Evolutionary conservation across 2,329 filamentous ascomycete genomes (phyloP).

Genomic region (Cordyceps farinosa): DNA sequence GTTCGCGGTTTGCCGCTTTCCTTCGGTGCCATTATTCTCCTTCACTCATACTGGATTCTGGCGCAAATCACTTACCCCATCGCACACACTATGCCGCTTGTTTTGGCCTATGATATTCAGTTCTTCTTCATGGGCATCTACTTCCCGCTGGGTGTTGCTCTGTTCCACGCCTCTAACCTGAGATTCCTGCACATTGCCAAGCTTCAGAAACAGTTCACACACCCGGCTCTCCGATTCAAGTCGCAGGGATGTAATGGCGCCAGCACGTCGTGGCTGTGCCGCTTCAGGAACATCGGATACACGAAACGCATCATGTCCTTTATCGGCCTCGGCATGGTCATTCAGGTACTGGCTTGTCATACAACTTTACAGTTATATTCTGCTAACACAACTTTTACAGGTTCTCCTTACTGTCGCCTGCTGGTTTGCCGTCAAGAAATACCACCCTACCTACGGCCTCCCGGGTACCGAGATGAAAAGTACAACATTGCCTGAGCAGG

Average conservation of each 20-base stretch:
- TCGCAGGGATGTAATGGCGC: conserved; percentile 27
- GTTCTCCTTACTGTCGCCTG: conserved; percentile 50
- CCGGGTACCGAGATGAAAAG: conserved; percentile 34
- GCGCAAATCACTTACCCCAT: conserved; percentile 42
- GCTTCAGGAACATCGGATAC: conserved; percentile 35
- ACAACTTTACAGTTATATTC: not conserved
- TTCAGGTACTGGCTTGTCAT: conserved; percentile 40
- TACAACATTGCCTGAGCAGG: conserved; percentile 36
- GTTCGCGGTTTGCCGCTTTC: conserved; percentile 36
- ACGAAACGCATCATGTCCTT: conserved; percentile 40
- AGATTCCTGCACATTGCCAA: conserved; percentile 50
- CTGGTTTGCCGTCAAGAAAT: conserved; percentile 56
- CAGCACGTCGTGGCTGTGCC: conserved; percentile 32
- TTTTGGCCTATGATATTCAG: conserved; percentile 45
- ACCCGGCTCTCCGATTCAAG: conserved; percentile 19
- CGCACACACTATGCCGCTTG: conserved; percentile 37
- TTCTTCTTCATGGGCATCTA: conserved; percentile 60
- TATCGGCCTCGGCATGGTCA: conserved; percentile 45
- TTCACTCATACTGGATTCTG: conserved; percentile 38
- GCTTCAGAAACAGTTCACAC: conserved; percentile 42
- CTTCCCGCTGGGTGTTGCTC: conserved; percentile 54
- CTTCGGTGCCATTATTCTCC: conserved; percentile 34
- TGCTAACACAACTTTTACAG: conserved; percentile 29
- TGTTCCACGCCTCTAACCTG: conserved; percentile 55
- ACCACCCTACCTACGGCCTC: conserved; percentile 50